phyloP scores from a whole-genome alignment of 495 filamentous ascomycete genomes.

The Aspergillus sclerotiicarbonarius region DNA sequence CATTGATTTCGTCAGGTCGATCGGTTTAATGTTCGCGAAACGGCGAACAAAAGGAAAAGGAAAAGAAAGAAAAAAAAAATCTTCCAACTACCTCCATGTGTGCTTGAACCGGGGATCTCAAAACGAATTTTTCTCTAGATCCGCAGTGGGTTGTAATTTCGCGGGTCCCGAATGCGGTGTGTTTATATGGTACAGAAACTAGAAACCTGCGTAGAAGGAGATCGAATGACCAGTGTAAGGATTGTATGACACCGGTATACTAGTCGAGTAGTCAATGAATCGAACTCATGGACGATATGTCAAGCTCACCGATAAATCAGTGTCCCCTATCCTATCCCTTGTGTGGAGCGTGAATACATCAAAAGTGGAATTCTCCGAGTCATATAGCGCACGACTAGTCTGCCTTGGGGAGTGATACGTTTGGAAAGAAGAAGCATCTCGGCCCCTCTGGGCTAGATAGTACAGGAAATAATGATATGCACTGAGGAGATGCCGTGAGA shows the following conservation, averaged over 20 bases:
- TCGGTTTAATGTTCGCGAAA: too few species aligned
- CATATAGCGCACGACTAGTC: background rate
- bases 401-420: background rate
- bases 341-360: background rate
- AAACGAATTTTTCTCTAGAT: slow-evolving; percentile 15
- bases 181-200: slow-evolving; percentile 13
- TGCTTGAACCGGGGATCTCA: background rate
- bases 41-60: too few species aligned
- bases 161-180: slow-evolving; percentile 22
- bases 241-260: background rate
- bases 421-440: background rate
- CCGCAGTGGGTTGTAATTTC: slow-evolving; percentile 26
- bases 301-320: background rate
- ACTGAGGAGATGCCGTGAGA: slow-evolving; percentile 1
- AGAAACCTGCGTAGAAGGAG: slow-evolving; percentile 8
- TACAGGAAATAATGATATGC: slow-evolving; percentile 13
- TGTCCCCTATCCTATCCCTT: background rate
- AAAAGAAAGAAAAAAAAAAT: too few species aligned
- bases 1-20: too few species aligned
- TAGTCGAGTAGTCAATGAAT: background rate
- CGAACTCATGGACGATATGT: background rate
- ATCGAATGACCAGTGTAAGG: background rate
- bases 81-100: background rate
- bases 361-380: background rate
- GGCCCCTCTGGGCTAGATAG: background rate